Conservation (phyloP, 2,329 filamentous ascomycete genomes). For the Helotiales sp. region DNA sequence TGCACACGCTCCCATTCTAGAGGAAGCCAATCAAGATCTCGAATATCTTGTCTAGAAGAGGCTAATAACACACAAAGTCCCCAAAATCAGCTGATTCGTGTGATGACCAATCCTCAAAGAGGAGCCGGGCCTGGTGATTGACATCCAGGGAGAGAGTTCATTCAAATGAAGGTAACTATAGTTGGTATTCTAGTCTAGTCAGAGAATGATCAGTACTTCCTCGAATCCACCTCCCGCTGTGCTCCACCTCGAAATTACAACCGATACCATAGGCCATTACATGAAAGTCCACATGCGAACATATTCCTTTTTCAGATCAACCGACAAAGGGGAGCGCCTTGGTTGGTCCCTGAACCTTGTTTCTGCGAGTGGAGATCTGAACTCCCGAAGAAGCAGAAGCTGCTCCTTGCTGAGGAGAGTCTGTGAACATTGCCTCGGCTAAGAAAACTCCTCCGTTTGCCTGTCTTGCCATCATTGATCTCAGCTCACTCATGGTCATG, state of each 20-base stretch:
- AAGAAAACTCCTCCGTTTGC: constrained; percentile 9
- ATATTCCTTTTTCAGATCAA: neutral
- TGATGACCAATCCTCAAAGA: too few species aligned
- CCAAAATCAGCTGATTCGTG: too few species aligned
- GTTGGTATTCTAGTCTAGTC: neutral
- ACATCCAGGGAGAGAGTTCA: neutral
- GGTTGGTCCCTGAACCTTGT: constrained; percentile 4
- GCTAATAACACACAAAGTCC: too few species aligned
- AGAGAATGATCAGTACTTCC: neutral
- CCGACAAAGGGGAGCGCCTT: constrained; percentile 1
- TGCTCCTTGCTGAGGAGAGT: neutral
- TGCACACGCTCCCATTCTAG: too few species aligned
- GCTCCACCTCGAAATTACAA: neutral
- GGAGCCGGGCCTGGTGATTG: neutral
- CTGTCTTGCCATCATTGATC: constrained; percentile 8
- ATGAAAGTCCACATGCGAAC: neutral
- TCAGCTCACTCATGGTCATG: constrained; percentile 14
- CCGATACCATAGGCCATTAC: neutral
- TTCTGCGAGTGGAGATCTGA: neutral
- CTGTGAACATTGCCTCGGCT: neutral
- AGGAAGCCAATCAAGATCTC: too few species aligned
- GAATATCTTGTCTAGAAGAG: too few species aligned
- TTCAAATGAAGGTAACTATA: neutral
- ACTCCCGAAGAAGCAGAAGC: neutral
- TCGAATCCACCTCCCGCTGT: neutral